Evolutionary conservation across 179 eudicot species (phyloP).

Genomic region (Sideroxylon spinosum): DNA sequence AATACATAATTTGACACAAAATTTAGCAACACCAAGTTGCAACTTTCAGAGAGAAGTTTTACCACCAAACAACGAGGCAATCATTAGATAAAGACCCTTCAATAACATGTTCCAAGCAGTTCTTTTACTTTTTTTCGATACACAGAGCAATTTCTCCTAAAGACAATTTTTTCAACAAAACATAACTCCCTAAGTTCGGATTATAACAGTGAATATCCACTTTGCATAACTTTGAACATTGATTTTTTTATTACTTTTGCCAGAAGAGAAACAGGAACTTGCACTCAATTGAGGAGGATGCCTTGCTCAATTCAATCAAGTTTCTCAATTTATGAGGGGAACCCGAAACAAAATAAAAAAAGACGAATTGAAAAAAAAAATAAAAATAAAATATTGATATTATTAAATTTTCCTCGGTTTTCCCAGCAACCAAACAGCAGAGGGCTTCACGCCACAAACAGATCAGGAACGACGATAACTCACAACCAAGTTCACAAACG

Average conservation of each 20-base stretch:
- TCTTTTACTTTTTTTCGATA: background rate
- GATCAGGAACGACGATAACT: background rate
- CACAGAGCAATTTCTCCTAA: background rate
- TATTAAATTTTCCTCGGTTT: background rate
- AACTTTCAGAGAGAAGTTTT: background rate
- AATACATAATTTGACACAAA: background rate
- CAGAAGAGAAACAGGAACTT: background rate
- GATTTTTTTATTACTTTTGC: background rate
- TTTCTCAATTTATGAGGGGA: background rate
- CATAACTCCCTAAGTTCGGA: background rate
- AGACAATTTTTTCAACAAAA: background rate
- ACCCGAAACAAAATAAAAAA: background rate
- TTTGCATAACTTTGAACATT: background rate
- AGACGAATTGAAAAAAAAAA: background rate
- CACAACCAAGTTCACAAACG: background rate
- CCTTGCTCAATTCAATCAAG: conserved; percentile 1
- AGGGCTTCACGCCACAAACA: background rate
- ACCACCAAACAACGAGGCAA: background rate
- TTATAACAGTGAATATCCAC: background rate
- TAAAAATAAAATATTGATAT: background rate
- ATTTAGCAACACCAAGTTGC: background rate
- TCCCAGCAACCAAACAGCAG: conserved; percentile 1
- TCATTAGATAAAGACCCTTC: background rate
- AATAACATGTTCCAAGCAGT: background rate
- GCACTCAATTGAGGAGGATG: background rate